Base-by-base conservation (phyloP, 1,284 basidiomycete genomes). In the Trametes hirsuta region DNA sequence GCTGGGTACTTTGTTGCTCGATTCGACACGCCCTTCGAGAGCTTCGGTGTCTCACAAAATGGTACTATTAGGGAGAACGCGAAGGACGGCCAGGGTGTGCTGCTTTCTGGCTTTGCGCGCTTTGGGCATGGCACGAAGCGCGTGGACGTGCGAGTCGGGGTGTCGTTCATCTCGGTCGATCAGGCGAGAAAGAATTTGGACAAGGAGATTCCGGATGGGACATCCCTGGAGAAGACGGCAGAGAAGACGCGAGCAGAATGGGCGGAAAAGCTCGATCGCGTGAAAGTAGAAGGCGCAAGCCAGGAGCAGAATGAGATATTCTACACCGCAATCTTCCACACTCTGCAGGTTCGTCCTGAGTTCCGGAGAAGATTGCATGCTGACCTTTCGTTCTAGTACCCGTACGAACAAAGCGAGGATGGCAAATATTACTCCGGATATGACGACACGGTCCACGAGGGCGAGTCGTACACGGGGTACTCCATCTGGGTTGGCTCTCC, bases 1-100 rank as follows among this genome's bases (percentile, higher is more conserved):
- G 83, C 82, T 37, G 90, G 88, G 0, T 92, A 90, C 78, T 94
- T 91, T 72, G 90, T 88, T 50, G 91, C 87, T 8, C 83, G 88
- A 14, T 91, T 94, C 68, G 82, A 86, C 48, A 66, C 69, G 15
- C 76, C 81, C 0, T 83, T 86, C 62, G 64, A 67, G 12, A 73
- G 71, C 1, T 82, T 74, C 65, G 87, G 88, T 3, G 75, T 83
- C 10, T 77, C 82, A 4, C 77, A 81, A 55, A 82, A 84, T 47
- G 80, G 79, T 8, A 81, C 76, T 0, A 42, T 79, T 4, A 50
- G 68, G 8, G 71, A 72, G 21, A 67, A 71, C 8, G 66, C 71
- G 37, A 68, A 58, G 15, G 70, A 67, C 3, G 76, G 72, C 14
- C 66, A 69, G 30, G 81, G 79, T 8, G 79, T 78, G 1, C 52